Conservation (phyloP, 2,329 filamentous ascomycete species). For the Fusarium illudens region DNA sequence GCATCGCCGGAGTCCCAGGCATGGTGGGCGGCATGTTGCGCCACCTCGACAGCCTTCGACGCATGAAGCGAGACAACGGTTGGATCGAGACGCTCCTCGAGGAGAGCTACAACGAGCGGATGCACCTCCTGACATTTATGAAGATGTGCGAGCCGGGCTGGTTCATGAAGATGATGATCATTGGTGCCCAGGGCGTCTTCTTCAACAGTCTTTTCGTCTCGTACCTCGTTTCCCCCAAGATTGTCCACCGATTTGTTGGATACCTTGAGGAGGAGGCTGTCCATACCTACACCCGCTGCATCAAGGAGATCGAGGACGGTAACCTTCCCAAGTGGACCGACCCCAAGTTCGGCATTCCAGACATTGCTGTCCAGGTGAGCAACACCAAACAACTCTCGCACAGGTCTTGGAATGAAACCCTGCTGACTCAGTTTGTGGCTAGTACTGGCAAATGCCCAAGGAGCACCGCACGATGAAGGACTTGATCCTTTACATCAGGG, state of each 20-base stretch:
- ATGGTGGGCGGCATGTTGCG: conserved; percentile 97
- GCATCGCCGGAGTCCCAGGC: conserved; percentile 91
- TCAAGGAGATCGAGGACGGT: conserved; percentile 87
- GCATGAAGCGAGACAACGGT: conserved; percentile 92
- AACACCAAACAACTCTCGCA: not conserved
- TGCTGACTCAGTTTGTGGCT: conserved; percentile 6
- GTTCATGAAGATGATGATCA: conserved; percentile 93
- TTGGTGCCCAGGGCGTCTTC: conserved; percentile 93
- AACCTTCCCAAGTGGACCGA: conserved; percentile 81
- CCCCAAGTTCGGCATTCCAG: conserved; percentile 76
- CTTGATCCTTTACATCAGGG: conserved; percentile 85
- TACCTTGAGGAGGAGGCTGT: conserved; percentile 98
- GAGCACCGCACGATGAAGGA: conserved; percentile 84
- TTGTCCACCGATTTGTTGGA: conserved; percentile 93
- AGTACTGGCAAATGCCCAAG: conserved; percentile 95
- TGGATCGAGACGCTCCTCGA: conserved; percentile 95
- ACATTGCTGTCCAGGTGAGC: conserved; percentile 76
- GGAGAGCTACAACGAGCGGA: conserved; percentile 91
- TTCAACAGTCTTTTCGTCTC: conserved; percentile 93
- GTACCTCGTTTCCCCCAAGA: conserved; percentile 86
- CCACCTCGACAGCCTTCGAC: conserved; percentile 83
- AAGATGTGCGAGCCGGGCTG: conserved; percentile 79
- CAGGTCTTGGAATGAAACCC: not conserved
- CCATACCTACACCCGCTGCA: conserved; percentile 89
- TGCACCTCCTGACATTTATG: conserved; percentile 93